Evolutionary conservation across 768 basidiomycete species (phyloP).

Genomic region (Tricholoma matsutake): DNA sequence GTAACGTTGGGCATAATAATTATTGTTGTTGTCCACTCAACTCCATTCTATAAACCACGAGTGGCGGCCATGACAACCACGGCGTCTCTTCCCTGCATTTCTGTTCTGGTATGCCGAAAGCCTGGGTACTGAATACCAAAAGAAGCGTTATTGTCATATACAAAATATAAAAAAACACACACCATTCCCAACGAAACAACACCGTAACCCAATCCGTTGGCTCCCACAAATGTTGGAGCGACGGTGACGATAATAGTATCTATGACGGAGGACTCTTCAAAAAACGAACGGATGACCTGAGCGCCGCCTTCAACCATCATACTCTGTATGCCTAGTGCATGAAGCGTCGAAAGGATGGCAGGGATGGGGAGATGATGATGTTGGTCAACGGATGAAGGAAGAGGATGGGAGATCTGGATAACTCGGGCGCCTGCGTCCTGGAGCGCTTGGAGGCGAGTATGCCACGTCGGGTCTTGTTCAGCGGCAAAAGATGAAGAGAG

Average conservation of each 20-base stretch:
- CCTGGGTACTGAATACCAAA: neutral
- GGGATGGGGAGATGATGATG: constrained; percentile 37
- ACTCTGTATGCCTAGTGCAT: constrained; percentile 55
- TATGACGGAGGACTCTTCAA: constrained; percentile 41
- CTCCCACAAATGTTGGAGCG: constrained; percentile 82
- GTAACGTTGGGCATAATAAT: too few species aligned
- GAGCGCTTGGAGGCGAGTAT: constrained; percentile 40
- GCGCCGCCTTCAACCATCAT: constrained; percentile 98
- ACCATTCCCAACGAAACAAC: constrained; percentile 18
- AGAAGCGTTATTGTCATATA: too few species aligned
- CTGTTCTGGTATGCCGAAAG: constrained; percentile 29
- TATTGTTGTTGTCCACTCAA: too few species aligned
- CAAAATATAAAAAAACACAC: neutral
- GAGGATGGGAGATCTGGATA: constrained; percentile 37
- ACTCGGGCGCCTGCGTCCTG: constrained; percentile 67
- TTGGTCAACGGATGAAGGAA: neutral
- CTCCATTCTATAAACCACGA: neutral
- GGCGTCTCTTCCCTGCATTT: constrained; percentile 34
- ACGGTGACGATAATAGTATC: constrained; percentile 83
- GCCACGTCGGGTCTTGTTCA: constrained; percentile 24
- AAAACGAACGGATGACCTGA: constrained; percentile 71
- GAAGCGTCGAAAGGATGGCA: constrained; percentile 49
- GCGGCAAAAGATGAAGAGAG: constrained; percentile 39
- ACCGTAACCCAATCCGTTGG: constrained; percentile 60
- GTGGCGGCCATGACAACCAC: constrained; percentile 25